phyloP scores from a whole-genome alignment of 371 early-diverging fungal genomes.

The Entomophthora muscae region DNA sequence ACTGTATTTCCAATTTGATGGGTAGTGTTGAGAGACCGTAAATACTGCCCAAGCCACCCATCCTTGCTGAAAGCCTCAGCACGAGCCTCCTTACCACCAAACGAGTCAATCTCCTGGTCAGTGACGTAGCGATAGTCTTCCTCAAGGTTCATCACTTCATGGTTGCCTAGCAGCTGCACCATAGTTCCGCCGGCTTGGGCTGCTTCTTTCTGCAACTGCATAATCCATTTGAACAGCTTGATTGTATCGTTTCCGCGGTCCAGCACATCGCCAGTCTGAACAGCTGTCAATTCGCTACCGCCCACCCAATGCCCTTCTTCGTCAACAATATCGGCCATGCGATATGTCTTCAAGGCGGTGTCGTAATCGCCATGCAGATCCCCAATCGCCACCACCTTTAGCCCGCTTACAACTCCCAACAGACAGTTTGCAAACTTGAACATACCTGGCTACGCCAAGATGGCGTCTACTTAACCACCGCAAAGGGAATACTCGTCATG shows the following conservation, averaged over 20 bases:
- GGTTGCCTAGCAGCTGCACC: conserved; percentile 36
- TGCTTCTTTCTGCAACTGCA: conserved; percentile 37
- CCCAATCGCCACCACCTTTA: conserved; percentile 47
- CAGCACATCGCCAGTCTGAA: conserved; percentile 49
- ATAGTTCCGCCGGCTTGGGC: conserved; percentile 31
- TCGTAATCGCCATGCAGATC: conserved; percentile 58
- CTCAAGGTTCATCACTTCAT: conserved; percentile 58
- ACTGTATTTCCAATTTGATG: conserved; percentile 38
- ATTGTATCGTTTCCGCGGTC: conserved; percentile 59
- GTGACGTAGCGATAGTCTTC: conserved; percentile 42
- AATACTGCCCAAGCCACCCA: conserved; percentile 45
- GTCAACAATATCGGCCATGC: conserved; percentile 40
- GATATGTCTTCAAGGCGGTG: conserved; percentile 30
- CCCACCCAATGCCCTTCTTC: conserved; percentile 39
- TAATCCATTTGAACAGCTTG: conserved; percentile 33
- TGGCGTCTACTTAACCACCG: too few species aligned
- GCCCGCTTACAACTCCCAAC: too few species aligned
- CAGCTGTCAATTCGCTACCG: conserved; percentile 25
- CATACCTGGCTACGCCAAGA: too few species aligned
- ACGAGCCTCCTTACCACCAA: conserved; percentile 35
- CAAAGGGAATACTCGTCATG: too few species aligned
- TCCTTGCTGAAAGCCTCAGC: conserved; percentile 28
- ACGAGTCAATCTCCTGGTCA: conserved; percentile 34
- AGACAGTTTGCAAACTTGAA: too few species aligned
- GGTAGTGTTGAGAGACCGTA: conserved; percentile 30